Base-by-base conservation (phyloP, 2,329 filamentous ascomycete genomes). In the Fusarium brachygibbosum region DNA sequence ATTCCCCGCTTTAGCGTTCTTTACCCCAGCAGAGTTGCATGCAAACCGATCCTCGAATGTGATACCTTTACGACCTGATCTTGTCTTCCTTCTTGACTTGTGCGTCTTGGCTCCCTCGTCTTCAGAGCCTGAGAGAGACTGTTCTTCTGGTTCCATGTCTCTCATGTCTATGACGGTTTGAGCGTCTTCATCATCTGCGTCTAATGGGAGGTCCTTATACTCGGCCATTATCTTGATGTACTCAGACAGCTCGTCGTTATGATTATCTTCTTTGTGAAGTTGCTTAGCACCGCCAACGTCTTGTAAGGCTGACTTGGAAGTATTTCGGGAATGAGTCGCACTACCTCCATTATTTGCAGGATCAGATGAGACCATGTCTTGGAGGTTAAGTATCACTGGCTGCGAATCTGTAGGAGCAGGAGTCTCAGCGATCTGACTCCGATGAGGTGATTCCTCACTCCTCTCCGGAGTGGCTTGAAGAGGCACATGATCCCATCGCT, bases 141-240 rank as follows among this genome's bases (percentile, higher is more conserved):
- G 60, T 13, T 62, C 58, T 34, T 72, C 70, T 25, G 64, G 63
- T 23, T 32, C 65, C 51, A 13, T 34, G 8, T 66, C 68, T 16
- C n/a, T 70, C 49, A 34, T 25, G n/a, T 71, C 65, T 35, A 40
- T n/a, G 37, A 53, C 64, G n/a, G 41, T 63, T 44, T 56, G 68
- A 38, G 83, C 80, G 4, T 83, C 81, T 9, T 84, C 83, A 5
- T 87, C 85, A 29, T 85, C 83, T 9, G 77, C 74, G 58, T 86
- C 85, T 7, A 89, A 73, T 3, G 86, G 86, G 32, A 93, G 80
- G 60, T 90, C 81, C 61, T 87, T 86, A 32, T 87, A 85, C 57
- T 86, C 82, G 71, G 86, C 87, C 46, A 90, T 83, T 72, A 91
- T 83, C 32, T 85, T 79, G 60, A 96, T 93, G 55, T 87, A 86